A percentile compares a stretch with the other conserved stretches of the same genome.
These are phyloP conservation scores for Cucurbita pepo DNA, from an alignment of 306 rosid genomes.

Conservation along the genomic window DNA sequence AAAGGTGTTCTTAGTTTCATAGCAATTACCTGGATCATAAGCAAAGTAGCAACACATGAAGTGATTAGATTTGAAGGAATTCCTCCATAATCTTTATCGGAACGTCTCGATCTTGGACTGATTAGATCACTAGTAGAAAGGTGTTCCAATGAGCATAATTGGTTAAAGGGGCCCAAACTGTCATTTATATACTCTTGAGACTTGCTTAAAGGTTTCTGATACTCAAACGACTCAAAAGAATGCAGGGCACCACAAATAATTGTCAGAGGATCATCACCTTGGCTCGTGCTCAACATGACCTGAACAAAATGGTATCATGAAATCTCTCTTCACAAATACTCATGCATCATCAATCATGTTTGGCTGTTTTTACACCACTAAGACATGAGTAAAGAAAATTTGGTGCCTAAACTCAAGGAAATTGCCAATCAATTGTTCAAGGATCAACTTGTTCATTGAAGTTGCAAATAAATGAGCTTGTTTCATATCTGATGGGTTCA, in stretches of 20 bases:
- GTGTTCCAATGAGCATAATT: constrained; percentile 24
- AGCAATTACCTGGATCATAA: constrained; percentile 75
- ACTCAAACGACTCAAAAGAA: constrained; percentile 34
- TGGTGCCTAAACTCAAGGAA: too few relatives aligned
- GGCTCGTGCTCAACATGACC: constrained; percentile 57
- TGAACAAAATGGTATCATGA: constrained; percentile 18
- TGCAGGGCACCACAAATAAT: constrained; percentile 57
- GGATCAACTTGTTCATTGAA: not conserved
- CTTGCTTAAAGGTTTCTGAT: constrained; percentile 23
- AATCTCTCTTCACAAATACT: not conserved
- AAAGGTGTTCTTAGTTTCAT: not conserved
- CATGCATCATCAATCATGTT: not conserved
- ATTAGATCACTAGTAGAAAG: constrained; percentile 22
- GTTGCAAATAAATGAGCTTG: not conserved
- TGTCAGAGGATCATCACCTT: constrained; percentile 63
- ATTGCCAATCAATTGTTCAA: not conserved
- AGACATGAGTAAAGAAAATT: not conserved
- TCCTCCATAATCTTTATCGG: constrained; percentile 39
- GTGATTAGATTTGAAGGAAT: constrained; percentile 70
- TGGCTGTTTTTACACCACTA: not conserved
- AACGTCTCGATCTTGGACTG: constrained; percentile 15
- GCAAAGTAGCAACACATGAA: constrained; percentile 65
- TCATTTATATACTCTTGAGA: constrained; percentile 48
- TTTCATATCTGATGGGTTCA: not conserved
- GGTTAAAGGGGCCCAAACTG: constrained; percentile 22